Evolutionary conservation across 1,284 basidiomycete genomes (phyloP).

Genomic region (Chalciporus sp.): DNA sequence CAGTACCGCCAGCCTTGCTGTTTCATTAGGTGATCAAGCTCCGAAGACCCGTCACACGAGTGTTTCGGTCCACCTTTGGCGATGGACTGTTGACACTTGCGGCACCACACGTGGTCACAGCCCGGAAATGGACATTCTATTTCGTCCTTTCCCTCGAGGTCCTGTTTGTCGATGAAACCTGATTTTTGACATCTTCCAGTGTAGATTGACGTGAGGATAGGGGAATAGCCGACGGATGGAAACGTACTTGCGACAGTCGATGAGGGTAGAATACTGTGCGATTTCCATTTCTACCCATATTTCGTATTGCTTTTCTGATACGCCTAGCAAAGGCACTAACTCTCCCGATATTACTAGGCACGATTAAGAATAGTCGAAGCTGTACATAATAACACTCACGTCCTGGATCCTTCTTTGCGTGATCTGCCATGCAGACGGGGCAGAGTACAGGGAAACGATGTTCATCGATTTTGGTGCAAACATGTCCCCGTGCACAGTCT

Average conservation of each 20-base stretch:
- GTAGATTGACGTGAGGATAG: background rate
- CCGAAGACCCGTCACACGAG: slow-evolving; percentile 58
- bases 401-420: slow-evolving; percentile 38
- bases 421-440: slow-evolving; percentile 50
- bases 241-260: slow-evolving; percentile 38
- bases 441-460: slow-evolving; percentile 62
- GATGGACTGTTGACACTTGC: slow-evolving; percentile 49
- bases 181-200: slow-evolving; percentile 45
- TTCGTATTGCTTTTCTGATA: slow-evolving; percentile 50
- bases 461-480: slow-evolving; percentile 49
- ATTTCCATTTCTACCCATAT: slow-evolving; percentile 58
- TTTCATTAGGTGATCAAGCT: slow-evolving; percentile 55
- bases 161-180: slow-evolving; percentile 50
- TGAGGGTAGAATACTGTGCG: slow-evolving; percentile 48
- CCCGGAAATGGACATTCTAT: slow-evolving; percentile 47
- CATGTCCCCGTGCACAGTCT: slow-evolving; percentile 50
- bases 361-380: background rate
- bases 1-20: slow-evolving; percentile 58
- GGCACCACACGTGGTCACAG: slow-evolving; percentile 56
- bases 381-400: slow-evolving; percentile 34
- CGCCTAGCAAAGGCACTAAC: slow-evolving; percentile 48
- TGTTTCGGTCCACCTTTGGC: slow-evolving; percentile 42
- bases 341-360: slow-evolving; percentile 41
- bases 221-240: background rate
- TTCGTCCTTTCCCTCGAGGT: slow-evolving; percentile 43